Conservation (phyloP, 352 stramenopile species). For the Phytophthora pluvialis region DNA sequence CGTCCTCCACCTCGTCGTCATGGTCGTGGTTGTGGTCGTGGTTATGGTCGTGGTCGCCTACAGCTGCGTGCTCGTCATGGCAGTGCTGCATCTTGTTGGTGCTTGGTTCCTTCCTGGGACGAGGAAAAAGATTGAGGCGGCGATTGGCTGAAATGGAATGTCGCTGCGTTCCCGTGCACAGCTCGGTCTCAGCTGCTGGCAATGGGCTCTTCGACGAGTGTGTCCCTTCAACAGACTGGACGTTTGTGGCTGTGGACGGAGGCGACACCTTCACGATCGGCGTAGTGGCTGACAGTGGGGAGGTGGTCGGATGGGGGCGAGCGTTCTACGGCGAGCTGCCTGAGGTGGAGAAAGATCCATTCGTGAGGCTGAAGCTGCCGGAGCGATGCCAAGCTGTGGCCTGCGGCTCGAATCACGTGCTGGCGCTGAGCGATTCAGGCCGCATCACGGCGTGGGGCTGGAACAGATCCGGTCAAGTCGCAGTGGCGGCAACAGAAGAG, state of each 20-base stretch:
- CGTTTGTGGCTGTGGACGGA: conserved; percentile 40
- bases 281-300: conserved; percentile 32
- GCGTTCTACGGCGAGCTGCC: conserved; percentile 73
- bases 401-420: conserved; percentile 67
- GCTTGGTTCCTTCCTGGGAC: conserved; percentile 6
- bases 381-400: conserved; percentile 46
- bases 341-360: neutral
- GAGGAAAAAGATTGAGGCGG: conserved; percentile 6
- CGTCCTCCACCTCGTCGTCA: conserved; percentile 70
- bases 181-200: neutral
- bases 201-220: conserved; percentile 51
- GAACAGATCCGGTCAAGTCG: conserved; percentile 55
- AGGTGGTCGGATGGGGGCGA: conserved; percentile 64
- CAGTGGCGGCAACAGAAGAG: conserved; percentile 8
- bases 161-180: conserved; percentile 23
- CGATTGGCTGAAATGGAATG: conserved; percentile 47
- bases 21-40: conserved; percentile 62
- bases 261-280: conserved; percentile 68
- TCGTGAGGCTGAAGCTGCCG: conserved; percentile 26
- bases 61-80: conserved; percentile 62
- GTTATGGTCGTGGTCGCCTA: conserved; percentile 55
- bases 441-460: conserved; percentile 62
- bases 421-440: conserved; percentile 48
- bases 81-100: conserved; percentile 56
- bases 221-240: conserved; percentile 5